These are phyloP conservation scores for Epichloe gansuensis DNA, from an alignment of 2,329 filamentous ascomycete species.

Conservation along the genomic window DNA sequence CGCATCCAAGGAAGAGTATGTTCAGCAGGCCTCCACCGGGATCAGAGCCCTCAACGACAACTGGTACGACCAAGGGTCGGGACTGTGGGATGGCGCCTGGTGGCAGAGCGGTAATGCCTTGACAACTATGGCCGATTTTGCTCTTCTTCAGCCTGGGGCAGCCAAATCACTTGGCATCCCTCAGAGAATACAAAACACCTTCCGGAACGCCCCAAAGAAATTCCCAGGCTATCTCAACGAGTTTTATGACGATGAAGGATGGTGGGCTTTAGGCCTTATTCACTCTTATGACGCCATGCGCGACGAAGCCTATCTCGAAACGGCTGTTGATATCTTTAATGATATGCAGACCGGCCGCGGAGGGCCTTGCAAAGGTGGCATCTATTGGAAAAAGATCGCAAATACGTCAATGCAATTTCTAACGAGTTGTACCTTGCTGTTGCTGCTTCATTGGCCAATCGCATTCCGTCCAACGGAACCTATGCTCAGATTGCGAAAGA, in stretches of 20 bases:
- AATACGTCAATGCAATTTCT: constrained; percentile 41
- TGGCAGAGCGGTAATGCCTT: constrained; percentile 62
- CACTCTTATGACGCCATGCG: constrained; percentile 42
- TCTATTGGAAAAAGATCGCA: constrained; percentile 42
- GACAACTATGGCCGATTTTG: constrained; percentile 47
- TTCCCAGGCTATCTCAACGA: constrained; percentile 34
- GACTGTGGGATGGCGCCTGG: constrained; percentile 56
- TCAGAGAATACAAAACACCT: constrained; percentile 31
- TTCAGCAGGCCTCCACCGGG: constrained; percentile 19
- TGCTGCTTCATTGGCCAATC: constrained; percentile 41
- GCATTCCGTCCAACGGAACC: constrained; percentile 28
- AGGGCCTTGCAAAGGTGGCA: constrained; percentile 36
- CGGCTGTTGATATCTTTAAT: constrained; percentile 40
- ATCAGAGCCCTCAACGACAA: constrained; percentile 35
- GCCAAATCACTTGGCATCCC: constrained; percentile 26
- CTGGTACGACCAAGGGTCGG: constrained; percentile 48
- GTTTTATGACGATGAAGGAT: constrained; percentile 48
- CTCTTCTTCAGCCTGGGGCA: constrained; percentile 19
- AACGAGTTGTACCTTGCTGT: constrained; percentile 46
- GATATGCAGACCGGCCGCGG: constrained; percentile 39
- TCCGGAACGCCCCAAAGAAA: constrained; percentile 29
- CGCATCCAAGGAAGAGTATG: constrained; percentile 15
- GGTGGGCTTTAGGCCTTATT: constrained; percentile 50
- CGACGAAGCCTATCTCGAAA: constrained; percentile 37
- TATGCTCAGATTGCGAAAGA: constrained; percentile 36